These are phyloP conservation scores for Dictyophora rubrovolvata DNA, from an alignment of 768 basidiomycete species.

Conservation along the genomic window DNA sequence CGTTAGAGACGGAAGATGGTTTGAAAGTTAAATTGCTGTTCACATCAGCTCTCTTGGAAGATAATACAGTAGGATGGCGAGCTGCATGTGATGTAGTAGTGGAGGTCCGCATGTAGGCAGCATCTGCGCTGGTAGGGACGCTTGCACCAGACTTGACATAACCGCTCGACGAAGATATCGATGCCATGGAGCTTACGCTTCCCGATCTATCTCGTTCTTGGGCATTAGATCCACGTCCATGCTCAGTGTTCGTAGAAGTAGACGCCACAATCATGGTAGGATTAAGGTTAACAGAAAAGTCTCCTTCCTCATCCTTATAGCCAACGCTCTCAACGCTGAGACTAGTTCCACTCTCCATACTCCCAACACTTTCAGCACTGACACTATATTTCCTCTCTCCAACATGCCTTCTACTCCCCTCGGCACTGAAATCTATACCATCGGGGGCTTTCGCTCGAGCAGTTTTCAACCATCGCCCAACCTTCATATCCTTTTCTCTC, in stretches of 20 bases:
- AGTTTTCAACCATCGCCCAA: conserved; percentile 71
- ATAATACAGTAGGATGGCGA: conserved; percentile 21
- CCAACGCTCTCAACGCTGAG: not conserved
- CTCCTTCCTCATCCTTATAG: not conserved
- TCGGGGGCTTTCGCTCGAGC: conserved; percentile 28
- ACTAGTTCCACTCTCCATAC: conserved; percentile 5
- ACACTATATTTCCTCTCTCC: conserved; percentile 10
- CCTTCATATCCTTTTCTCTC: conserved; percentile 62
- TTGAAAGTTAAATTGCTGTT: not conserved
- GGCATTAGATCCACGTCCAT: not conserved
- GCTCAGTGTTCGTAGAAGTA: not conserved
- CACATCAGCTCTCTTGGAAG: not conserved
- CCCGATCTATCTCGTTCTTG: conserved; percentile 4
- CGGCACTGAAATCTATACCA: not conserved
- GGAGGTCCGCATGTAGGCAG: conserved; percentile 10
- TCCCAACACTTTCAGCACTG: not conserved
- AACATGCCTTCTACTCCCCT: not conserved
- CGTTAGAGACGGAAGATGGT: not conserved
- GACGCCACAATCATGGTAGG: not conserved
- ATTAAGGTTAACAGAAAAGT: not conserved
- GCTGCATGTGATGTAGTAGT: conserved; percentile 39
- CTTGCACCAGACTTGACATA: not conserved
- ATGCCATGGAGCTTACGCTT: not conserved
- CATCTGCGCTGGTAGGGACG: not conserved
- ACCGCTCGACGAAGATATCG: not conserved